Evolutionary conservation across 1,139 yeast genomes (phyloP).

Genomic region (Meyerozyma sp.): DNA sequence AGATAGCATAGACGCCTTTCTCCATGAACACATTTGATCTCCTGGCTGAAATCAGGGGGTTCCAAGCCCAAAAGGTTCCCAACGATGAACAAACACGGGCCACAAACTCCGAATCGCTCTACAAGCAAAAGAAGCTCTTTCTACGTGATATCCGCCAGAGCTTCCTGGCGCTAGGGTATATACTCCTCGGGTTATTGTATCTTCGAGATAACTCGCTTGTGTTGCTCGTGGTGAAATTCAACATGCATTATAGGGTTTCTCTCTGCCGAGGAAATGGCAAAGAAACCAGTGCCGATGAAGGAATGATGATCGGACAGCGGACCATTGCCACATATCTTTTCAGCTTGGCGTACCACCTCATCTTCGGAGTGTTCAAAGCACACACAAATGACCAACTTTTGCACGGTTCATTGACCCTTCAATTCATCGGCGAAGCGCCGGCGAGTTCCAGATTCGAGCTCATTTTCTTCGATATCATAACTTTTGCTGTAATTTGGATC

Average conservation of each 20-base stretch:
- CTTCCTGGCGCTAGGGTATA: slow-evolving; percentile 23
- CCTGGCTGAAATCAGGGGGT: slow-evolving; percentile 22
- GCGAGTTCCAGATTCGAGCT: slow-evolving; percentile 24
- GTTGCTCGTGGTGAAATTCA: slow-evolving; percentile 20
- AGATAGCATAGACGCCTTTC: not conserved
- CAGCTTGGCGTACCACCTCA: slow-evolving; percentile 22
- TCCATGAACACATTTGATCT: slow-evolving; percentile 5
- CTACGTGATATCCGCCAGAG: slow-evolving; percentile 29
- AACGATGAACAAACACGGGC: slow-evolving; percentile 31
- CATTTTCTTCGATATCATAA: slow-evolving; percentile 21
- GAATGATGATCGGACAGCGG: slow-evolving; percentile 16
- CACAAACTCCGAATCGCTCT: slow-evolving; percentile 32
- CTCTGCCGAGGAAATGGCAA: slow-evolving; percentile 10
- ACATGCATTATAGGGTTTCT: slow-evolving; percentile 26
- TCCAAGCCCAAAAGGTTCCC: slow-evolving; percentile 28
- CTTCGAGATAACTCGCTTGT: slow-evolving; percentile 32
- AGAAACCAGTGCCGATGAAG: slow-evolving; percentile 23
- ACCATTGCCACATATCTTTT: slow-evolving; percentile 21
- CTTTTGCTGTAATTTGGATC: slow-evolving; percentile 24
- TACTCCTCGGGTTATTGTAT: slow-evolving; percentile 27
- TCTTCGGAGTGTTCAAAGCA: slow-evolving; percentile 21
- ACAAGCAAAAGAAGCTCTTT: slow-evolving; percentile 36
- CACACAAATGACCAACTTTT: slow-evolving; percentile 15
- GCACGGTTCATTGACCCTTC: slow-evolving; percentile 33
- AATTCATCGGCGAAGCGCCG: slow-evolving; percentile 37